Evolutionary conservation across 1,139 yeast species (phyloP).

Genomic region (Fermentozyma sake): DNA sequence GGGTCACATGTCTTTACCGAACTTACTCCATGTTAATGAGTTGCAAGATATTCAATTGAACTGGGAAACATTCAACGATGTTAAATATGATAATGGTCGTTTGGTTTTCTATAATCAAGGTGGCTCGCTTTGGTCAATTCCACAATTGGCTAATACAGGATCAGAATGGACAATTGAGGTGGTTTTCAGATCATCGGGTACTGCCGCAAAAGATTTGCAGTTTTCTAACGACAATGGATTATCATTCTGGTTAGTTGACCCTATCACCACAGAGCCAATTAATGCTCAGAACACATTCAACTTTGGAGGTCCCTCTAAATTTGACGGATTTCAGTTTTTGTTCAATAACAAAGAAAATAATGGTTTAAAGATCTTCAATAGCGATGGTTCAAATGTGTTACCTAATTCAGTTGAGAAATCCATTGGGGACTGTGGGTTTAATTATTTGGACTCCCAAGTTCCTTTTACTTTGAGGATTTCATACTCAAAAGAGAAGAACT

Average conservation of each 20-base stretch:
- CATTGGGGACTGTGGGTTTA: conserved; percentile 54
- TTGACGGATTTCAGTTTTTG: conserved; percentile 59
- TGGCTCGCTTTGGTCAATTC: conserved; percentile 44
- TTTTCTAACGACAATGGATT: conserved; percentile 40
- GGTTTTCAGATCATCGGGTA: conserved; percentile 57
- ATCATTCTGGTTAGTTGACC: conserved; percentile 45
- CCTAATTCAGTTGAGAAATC: conserved; percentile 21
- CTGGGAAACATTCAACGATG: conserved; percentile 28
- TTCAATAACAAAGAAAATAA: conserved; percentile 46
- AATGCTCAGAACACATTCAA: conserved; percentile 19
- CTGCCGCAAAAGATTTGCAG: conserved; percentile 18
- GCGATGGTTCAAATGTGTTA: conserved; percentile 44
- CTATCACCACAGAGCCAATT: conserved; percentile 19
- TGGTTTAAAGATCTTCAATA: conserved; percentile 53
- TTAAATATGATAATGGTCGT: conserved; percentile 36
- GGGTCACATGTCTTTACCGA: conserved; percentile 31
- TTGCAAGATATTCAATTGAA: conserved; percentile 19
- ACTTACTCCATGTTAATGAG: conserved; percentile 21
- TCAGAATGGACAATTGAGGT: conserved; percentile 58
- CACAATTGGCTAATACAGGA: conserved; percentile 23
- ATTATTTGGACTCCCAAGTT: conserved; percentile 62
- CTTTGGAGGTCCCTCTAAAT: conserved; percentile 49
- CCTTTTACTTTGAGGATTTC: conserved; percentile 66
- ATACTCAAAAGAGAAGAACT: conserved; percentile 38
- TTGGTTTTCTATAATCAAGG: conserved; percentile 31